Evolutionary conservation across 2,329 filamentous ascomycete genomes (phyloP).

Genomic region (Geosmithia morbida): DNA sequence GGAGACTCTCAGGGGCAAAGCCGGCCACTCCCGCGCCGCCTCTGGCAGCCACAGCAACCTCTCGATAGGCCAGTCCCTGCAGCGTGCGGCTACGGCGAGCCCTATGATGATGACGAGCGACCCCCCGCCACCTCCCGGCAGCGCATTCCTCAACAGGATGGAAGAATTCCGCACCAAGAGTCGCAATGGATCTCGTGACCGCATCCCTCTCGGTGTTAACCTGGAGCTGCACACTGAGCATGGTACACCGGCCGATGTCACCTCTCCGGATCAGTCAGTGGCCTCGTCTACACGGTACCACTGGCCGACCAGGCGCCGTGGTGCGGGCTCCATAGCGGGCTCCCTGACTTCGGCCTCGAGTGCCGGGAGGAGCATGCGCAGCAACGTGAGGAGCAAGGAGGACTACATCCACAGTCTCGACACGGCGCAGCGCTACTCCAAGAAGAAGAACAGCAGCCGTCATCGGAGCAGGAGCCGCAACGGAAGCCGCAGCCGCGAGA

Average conservation of each 20-base stretch:
- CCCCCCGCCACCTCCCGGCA: constrained; percentile 43
- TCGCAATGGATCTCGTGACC: constrained; percentile 59
- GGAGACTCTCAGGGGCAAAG: constrained; percentile 4
- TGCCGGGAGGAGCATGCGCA: constrained; percentile 31
- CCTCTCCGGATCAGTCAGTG: constrained; percentile 40
- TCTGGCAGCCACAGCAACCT: constrained; percentile 28
- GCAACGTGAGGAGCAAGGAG: constrained; percentile 43
- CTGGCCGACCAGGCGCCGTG: constrained; percentile 35
- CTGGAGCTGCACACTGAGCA: constrained; percentile 40
- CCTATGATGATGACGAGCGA: constrained; percentile 41
- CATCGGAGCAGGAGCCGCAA: constrained; percentile 36
- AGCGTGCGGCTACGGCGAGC: constrained; percentile 53
- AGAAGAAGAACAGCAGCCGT: constrained; percentile 35
- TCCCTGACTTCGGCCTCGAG: constrained; percentile 43
- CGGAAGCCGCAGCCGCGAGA: constrained; percentile 33
- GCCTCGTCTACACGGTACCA: constrained; percentile 38
- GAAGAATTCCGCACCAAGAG: constrained; percentile 39
- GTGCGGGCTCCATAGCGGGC: constrained; percentile 40
- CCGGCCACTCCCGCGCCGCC: constrained; percentile 17
- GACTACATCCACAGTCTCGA: constrained; percentile 82
- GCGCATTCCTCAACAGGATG: constrained; percentile 50
- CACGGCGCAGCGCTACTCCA: constrained; percentile 51
- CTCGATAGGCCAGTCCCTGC: constrained; percentile 30
- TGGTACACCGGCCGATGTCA: constrained; percentile 23
- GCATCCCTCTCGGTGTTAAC: constrained; percentile 60